Evolutionary conservation across 768 basidiomycete species (phyloP).

Genomic region (Lentinula detonsa): DNA sequence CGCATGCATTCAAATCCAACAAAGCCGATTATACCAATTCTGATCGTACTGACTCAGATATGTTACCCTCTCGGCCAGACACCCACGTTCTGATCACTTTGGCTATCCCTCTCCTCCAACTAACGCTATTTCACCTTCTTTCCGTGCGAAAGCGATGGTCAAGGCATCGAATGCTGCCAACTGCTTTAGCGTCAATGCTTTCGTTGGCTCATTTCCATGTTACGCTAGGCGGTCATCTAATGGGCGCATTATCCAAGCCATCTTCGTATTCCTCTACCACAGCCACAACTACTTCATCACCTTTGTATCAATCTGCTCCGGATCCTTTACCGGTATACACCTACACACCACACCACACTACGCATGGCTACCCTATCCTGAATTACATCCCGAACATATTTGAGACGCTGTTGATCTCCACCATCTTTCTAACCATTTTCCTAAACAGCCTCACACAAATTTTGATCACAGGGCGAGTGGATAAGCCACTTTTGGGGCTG

Average conservation of each 20-base stretch:
- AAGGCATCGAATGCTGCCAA: slow-evolving; percentile 65
- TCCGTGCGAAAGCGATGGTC: slow-evolving; percentile 61
- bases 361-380: slow-evolving; percentile 51
- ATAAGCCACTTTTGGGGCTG: slow-evolving; percentile 54
- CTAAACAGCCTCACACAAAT: slow-evolving; percentile 66
- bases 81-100: slow-evolving; percentile 70
- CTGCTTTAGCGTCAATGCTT: slow-evolving; percentile 52
- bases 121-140: slow-evolving; percentile 57
- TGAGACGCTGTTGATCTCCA: slow-evolving; percentile 53
- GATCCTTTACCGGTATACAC: not conserved
- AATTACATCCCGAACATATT: slow-evolving; percentile 72
- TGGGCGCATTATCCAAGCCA: slow-evolving; percentile 16
- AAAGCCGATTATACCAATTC: not conserved
- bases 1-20: slow-evolving; percentile 38
- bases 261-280: slow-evolving; percentile 11
- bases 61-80: slow-evolving; percentile 58
- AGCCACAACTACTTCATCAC: slow-evolving; percentile 8
- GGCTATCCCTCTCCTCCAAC: slow-evolving; percentile 68
- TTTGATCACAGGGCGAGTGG: slow-evolving; percentile 51
- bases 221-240: slow-evolving; percentile 34
- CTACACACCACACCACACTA: slow-evolving; percentile 3
- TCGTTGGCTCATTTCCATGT: slow-evolving; percentile 64
- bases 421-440: slow-evolving; percentile 51
- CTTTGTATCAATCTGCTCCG: not conserved
- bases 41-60: slow-evolving; percentile 11